Evolutionary conservation across 768 basidiomycete species (phyloP), one percentile per base, ranked within the genome.

Genomic region (Russula virescens): DNA sequence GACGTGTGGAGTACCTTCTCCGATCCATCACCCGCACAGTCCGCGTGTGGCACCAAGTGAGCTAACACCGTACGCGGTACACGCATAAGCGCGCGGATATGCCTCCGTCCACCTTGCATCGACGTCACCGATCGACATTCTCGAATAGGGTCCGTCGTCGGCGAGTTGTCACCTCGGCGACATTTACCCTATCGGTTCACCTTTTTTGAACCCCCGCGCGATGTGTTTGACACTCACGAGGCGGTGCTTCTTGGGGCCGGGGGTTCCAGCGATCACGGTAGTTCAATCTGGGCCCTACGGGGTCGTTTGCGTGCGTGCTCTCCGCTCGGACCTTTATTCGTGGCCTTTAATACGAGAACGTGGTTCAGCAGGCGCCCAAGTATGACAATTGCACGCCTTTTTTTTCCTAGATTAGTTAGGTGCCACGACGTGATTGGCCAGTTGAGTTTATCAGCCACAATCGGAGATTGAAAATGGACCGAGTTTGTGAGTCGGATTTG

Each of bases 351-450:
- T 83, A 78, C 23, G 79, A 81, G 69, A 80, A 80, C 68, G 84
- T 87, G 26, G 76, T 80, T 6, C 83, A 14, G 72, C 79, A 9
- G 82, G 82, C 78, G 58, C 80, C 79, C n/a, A 78, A 78, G 56
- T 85, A 78, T 71, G 81, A 81, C 71, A 66, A n/a, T n/a, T n/a
- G n/a, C n/a, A 77, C 16, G 83, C 84, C 1, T 86, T 81, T 73
- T 91, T 88, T 67, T n/a, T n/a, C n/a, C n/a, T 86, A 89, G 71
- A 77, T 90, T 68, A 77, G 78, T 55, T 84, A 84, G 64, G 73
- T 91, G 34, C 83, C 70, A 75, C 78, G 16, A 79, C 75, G n/a
- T 0, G 69, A 64, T 13, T 57, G 38, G 5, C 67, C 71, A 54
- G 23, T 48, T n/a, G 25, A n/a, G n/a, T n/a, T n/a, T n/a, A n/a